Base-by-base conservation (phyloP, 2,329 filamentous ascomycete species). In the Macroventuria anomochaeta region DNA sequence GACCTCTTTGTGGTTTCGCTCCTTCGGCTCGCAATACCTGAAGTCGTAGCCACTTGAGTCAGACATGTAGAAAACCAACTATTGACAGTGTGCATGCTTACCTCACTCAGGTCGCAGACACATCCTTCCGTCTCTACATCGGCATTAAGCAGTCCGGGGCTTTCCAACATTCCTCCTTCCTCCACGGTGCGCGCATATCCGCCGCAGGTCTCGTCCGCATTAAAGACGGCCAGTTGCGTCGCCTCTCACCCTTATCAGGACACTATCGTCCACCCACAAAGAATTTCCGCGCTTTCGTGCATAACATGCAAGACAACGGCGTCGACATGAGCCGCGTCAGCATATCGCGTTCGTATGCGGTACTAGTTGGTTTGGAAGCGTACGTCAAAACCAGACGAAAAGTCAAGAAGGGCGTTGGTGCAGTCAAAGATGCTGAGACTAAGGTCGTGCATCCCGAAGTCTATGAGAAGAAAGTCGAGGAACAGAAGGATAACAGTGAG, bases 141-240 rank as follows among this genome's bases (percentile, higher is more conserved):
- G 92, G 92, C 40, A 95, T 96, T 78, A 96, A 97, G 69, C 86
- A 90, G 71, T 88, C 87, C 3, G 93, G 93, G 10, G 86, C 89
- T 4, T 97, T 97, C 67, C 93, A 96, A 67, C 93, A 96, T 74
- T 93, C 88, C 11, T 95, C 90, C 0, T 96, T 97, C 67, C 80
- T 96, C 1, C 89, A 93, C 57, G 93, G 92, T 20, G 83, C 87
- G 8, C 85, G 92, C 11, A 92, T 96, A 46, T 85, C 87, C 0
- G 88, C 92, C 0, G 93, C 93, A 3, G 93, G 93, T 0, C 79
- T 93, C 21, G 91, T 96, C 70, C 92, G 90, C 72, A 87, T 96
- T 68, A 91, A 91, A 69, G 81, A 92, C 62, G 93, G 93, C 1
- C 85, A 89, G 25, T 73, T 96, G n/a, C 81, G 84, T 2, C 87